Evolutionary conservation across 192 early-diverging fungal genomes (phyloP).

Genomic region (Backusella sp.): DNA sequence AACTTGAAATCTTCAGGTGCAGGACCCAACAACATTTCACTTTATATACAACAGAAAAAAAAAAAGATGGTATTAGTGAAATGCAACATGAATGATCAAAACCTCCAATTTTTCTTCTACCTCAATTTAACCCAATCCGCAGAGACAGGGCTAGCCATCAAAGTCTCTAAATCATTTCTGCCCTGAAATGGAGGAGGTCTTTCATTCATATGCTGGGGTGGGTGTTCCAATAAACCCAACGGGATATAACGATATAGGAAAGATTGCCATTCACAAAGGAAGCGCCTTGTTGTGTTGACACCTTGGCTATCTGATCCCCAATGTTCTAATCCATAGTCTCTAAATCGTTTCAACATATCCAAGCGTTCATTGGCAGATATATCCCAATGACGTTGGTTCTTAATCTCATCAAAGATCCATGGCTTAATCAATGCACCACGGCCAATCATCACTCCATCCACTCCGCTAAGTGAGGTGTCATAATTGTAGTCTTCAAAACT

Average conservation of each 20-base stretch:
- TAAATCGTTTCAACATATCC: constrained; percentile 84
- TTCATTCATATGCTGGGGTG: constrained; percentile 92
- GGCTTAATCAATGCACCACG: constrained; percentile 88
- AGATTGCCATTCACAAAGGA: constrained; percentile 79
- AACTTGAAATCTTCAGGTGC: constrained; percentile 86
- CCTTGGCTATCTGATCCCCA: constrained; percentile 93
- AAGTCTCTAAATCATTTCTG: constrained; percentile 89
- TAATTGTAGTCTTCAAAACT: constrained; percentile 82
- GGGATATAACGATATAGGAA: constrained; percentile 83
- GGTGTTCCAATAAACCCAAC: constrained; percentile 86
- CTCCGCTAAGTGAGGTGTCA: constrained; percentile 57
- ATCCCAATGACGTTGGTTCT: constrained; percentile 83
- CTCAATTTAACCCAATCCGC: constrained; percentile 91
- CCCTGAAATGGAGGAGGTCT: constrained; percentile 84
- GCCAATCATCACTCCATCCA: constrained; percentile 91
- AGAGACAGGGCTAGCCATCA: constrained; percentile 81
- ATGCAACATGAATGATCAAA: too few relatives aligned
- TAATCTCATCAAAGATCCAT: constrained; percentile 96
- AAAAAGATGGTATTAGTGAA: not conserved
- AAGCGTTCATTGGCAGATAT: constrained; percentile 88
- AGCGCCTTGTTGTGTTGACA: constrained; percentile 79
- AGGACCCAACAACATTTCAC: constrained; percentile 88
- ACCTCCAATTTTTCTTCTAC: constrained; percentile 13
- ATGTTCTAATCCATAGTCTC: constrained; percentile 86
- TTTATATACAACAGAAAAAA: not conserved